Evolutionary conservation across 352 stramenopile genomes (phyloP), one percentile per base, ranked within the genome.

Genomic region (Pythium scleroteichum): DNA sequence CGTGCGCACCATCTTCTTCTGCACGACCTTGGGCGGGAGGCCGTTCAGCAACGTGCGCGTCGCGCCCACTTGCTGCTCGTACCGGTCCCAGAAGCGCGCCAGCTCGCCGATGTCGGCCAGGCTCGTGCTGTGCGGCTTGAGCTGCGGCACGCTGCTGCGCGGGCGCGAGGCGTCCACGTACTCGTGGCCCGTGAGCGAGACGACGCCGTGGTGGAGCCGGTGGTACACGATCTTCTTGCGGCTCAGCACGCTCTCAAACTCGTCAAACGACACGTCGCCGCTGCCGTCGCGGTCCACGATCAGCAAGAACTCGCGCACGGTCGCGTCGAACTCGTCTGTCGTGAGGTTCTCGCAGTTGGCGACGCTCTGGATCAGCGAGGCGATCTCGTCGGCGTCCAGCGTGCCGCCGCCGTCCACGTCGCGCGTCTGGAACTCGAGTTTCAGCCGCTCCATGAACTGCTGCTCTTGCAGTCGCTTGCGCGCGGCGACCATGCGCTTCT

Each of bases 1-100:
- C 19, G 71, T 50, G 40, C 87, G 83, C 7, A 96, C 81, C 82
- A 96, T 92, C 61, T 94, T 96, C 61, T 89, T 90, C 64, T 96
- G 87, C 16, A 93, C 78, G 6, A 85, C 62, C 17, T 73, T 57
- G 19, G 78, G 67, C 22, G 58, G 57, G 48, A 88, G 60, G 9
- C 82, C 82, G 20, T 89, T 82, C 46, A 96, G 46, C 13, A 83
- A 87, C 12, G 72, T 76, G 16, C 61, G 72, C 6, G 77, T 73
- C 2, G 78, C 76, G 19, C 85, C 78, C 39, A 88, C 69, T 59
- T 96, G 80, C 27, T 85, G 68, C 57, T 88, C 72, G 42, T 93
- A 94, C 0, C 66, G 73, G 32, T 85, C 65, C 87, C 83, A 94
- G 39, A 96, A 96, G 5, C 69, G 64, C 14, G 71, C 70, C 19